Evolutionary conservation across 192 early-diverging fungal genomes (phyloP).

Genomic region (Diversispora epigaea): DNA sequence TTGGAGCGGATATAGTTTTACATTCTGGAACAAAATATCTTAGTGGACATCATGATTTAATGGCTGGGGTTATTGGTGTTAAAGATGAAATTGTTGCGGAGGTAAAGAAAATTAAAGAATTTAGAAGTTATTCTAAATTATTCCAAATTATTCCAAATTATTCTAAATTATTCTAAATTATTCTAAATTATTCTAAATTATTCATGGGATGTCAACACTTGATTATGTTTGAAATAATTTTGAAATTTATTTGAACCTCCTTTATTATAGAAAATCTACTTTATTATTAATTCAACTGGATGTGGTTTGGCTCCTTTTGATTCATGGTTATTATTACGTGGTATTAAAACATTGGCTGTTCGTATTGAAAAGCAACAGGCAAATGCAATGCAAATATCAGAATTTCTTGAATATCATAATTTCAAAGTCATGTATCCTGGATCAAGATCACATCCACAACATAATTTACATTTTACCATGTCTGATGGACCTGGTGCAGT

Average conservation of each 20-base stretch:
- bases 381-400: conserved; percentile 75
- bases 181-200: not conserved
- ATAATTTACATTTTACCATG: conserved; percentile 75
- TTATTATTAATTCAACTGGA: conserved; percentile 94
- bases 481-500: conserved; percentile 90
- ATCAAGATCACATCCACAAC: conserved; percentile 76
- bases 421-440: conserved; percentile 92
- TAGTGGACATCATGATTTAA: conserved; percentile 95
- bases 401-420: conserved; percentile 76
- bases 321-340: conserved; percentile 88
- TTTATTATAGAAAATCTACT: conserved; percentile 68
- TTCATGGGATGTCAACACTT: not conserved
- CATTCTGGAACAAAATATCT: conserved; percentile 98
- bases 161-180: not conserved
- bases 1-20: conserved; percentile 92
- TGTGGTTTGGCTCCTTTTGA: conserved; percentile 89
- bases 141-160: not conserved
- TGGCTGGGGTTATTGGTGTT: conserved; percentile 94
- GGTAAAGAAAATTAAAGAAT: conserved; percentile 42
- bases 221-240: not conserved
- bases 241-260: not conserved
- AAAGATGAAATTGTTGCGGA: conserved; percentile 69
- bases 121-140: not conserved
- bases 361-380: conserved; percentile 95
- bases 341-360: conserved; percentile 93